Base-by-base conservation (phyloP, 2,329 filamentous ascomycete genomes). In the Botrytis hyacinthi region DNA sequence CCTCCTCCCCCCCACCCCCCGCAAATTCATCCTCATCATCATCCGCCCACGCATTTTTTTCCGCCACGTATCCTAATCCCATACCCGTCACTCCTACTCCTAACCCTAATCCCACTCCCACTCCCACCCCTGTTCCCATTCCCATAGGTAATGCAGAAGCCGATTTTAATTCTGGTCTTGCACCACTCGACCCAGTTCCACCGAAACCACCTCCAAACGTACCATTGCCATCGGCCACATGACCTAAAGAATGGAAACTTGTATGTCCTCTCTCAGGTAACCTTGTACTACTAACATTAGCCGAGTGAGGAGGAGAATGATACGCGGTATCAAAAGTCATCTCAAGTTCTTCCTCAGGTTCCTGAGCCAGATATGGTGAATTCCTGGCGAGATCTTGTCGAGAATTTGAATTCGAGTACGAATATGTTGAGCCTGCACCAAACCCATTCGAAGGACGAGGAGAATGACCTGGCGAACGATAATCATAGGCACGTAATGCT, bases 321-420 rank as follows among this genome's bases (percentile, higher is more conserved):
- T 80, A 92, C 2, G 87, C 85, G 14, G 88, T 89, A 79, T 93
- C 91, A 81, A 94, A 94, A 1, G 90, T 91, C 91, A 94, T 91
- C 77, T 90, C 86, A 10, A 93, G 83, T 70, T 86, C 87, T 37
- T 87, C 84, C 44, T 78, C 76, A 72, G 80, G 75, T 74, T 77
- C 74, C 26, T 76, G 70, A 71, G 62, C n/a, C 74, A 75, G 60
- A 70, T 74, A 72, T 73, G 48, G 66, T 40, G 70, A 71, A 59
- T 51, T 46, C 4, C 7, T 66, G 8, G n/a, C 20, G n/a, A 68
- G 66, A 57, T 68, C 66, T n/a, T 68, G 66, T 32, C 48, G 54
- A 10, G 67, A 54, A 46, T 71, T 70, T 8, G 72, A 69, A 60
- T 72, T 59, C 9, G 71, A 69, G 51, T 72, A 72, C 9, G 71